These are phyloP conservation scores for barley (Hordeum vulgare) DNA, from an alignment of 176 grass and related monocot species.

Conservation along the genomic window DNA sequence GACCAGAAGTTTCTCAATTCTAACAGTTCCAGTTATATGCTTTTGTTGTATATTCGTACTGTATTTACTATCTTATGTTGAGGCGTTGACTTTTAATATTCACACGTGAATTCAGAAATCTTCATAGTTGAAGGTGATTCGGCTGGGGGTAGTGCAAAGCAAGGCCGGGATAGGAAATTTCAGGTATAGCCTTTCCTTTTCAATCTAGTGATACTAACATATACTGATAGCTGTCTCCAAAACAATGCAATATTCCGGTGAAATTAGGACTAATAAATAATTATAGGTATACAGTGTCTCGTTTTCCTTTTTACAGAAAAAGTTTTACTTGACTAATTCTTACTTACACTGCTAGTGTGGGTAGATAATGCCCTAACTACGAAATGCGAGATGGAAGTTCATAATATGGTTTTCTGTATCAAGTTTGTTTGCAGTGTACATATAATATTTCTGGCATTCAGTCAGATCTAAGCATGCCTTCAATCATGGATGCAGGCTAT, in stretches of 20 bases:
- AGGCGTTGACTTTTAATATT: conserved; percentile 19
- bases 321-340: conserved; percentile 9
- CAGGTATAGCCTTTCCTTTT: conserved; percentile 49
- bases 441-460: not conserved
- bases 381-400: not conserved
- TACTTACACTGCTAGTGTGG: not conserved
- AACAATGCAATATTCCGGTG: not conserved
- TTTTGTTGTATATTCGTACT: not conserved
- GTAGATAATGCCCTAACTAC: not conserved
- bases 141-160: conserved; percentile 94
- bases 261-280: not conserved
- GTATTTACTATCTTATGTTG: not conserved
- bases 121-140: conserved; percentile 99
- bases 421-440: not conserved
- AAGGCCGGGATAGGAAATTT: conserved; percentile 94
- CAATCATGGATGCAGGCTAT: conserved; percentile 67
- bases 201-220: not conserved
- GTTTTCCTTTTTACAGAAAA: conserved; percentile 9
- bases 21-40: not conserved
- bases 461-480: conserved; percentile 17
- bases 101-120: conserved; percentile 66
- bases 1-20: not conserved
- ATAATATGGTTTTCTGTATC: not conserved
- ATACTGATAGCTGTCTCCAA: not conserved
- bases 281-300: not conserved